A percentile compares a stretch with the other conserved stretches of the same genome.
Evolutionary conservation across 2,329 filamentous ascomycete genomes (phyloP).

Genomic region (Proliferodiscus dingleyae): DNA sequence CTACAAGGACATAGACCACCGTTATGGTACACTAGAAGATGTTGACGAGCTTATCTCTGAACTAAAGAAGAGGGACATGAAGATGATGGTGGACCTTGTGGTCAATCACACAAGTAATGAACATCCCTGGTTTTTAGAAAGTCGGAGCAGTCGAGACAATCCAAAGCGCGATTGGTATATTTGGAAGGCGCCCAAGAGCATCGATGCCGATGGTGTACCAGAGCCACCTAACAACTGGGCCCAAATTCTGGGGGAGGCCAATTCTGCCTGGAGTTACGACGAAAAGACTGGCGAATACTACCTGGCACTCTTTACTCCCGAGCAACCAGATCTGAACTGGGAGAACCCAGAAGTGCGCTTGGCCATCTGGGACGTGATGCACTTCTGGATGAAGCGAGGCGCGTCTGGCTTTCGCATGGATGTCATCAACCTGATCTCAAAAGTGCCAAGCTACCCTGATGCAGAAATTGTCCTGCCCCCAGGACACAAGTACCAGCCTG

Average conservation of each 20-base stretch:
- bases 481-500: constrained; percentile 45
- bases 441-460: constrained; percentile 54
- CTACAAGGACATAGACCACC: constrained; percentile 60
- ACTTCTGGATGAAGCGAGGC: constrained; percentile 66
- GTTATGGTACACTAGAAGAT: constrained; percentile 63
- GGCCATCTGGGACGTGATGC: constrained; percentile 65
- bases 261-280: constrained; percentile 51
- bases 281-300: constrained; percentile 49
- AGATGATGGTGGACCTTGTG: constrained; percentile 67
- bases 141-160: constrained; percentile 42
- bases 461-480: constrained; percentile 35
- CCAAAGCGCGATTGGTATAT: constrained; percentile 60
- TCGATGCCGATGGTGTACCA: constrained; percentile 32
- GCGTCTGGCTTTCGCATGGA: constrained; percentile 58
- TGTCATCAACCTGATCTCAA: constrained; percentile 64
- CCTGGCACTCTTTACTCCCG: constrained; percentile 57
- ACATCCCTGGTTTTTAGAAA: constrained; percentile 59
- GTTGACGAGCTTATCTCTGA: constrained; percentile 58
- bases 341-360: constrained; percentile 60
- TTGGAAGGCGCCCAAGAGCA: constrained; percentile 47
- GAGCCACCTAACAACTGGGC: constrained; percentile 43
- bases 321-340: constrained; percentile 77
- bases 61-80: constrained; percentile 56
- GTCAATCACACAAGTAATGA: constrained; percentile 60
- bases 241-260: constrained; percentile 38